Percentiles rank a stretch among this genome's conserved stretches.
These are phyloP conservation scores for Rhododendron vialii DNA, from an alignment of 148 eudicot genomes.

Conservation along the genomic window DNA sequence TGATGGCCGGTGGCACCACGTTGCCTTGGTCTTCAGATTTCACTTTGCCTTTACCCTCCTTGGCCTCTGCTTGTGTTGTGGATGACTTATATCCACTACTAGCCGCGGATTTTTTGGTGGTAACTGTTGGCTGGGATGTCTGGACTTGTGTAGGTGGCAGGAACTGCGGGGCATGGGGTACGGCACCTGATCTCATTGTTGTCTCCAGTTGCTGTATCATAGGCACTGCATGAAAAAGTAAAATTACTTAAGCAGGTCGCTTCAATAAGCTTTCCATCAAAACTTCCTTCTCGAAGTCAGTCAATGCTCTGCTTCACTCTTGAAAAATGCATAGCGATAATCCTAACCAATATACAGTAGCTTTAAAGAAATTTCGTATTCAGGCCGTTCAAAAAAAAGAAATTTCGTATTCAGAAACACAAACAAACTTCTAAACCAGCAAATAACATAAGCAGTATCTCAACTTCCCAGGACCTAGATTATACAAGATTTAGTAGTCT, in stretches of 20 bases:
- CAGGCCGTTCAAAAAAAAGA: not conserved
- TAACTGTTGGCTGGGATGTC: slow-evolving; percentile 10
- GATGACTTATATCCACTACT: not conserved
- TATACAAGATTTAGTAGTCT: too few species aligned
- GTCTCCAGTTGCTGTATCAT: slow-evolving; percentile 88
- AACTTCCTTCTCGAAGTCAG: not conserved
- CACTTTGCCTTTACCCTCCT: slow-evolving; percentile 1
- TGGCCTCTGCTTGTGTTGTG: not conserved
- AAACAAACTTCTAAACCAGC: not conserved
- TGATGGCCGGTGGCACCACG: slow-evolving; percentile 20
- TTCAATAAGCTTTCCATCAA: not conserved
- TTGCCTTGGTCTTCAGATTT: slow-evolving; percentile 16
- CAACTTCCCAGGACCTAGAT: not conserved
- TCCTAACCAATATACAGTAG: not conserved
- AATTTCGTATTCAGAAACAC: not conserved
- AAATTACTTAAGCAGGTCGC: not conserved
- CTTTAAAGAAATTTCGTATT: not conserved
- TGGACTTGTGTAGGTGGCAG: slow-evolving; percentile 36
- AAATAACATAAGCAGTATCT: not conserved
- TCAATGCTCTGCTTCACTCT: not conserved
- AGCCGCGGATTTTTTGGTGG: slow-evolving; percentile 3
- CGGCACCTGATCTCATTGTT: slow-evolving; percentile 78
- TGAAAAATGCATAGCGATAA: not conserved
- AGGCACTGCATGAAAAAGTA: slow-evolving; percentile 55
- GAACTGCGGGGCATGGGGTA: slow-evolving; percentile 90